Base-by-base conservation (phyloP, 2,329 filamentous ascomycete species). In the Tolypocladium ophioglossoides region DNA sequence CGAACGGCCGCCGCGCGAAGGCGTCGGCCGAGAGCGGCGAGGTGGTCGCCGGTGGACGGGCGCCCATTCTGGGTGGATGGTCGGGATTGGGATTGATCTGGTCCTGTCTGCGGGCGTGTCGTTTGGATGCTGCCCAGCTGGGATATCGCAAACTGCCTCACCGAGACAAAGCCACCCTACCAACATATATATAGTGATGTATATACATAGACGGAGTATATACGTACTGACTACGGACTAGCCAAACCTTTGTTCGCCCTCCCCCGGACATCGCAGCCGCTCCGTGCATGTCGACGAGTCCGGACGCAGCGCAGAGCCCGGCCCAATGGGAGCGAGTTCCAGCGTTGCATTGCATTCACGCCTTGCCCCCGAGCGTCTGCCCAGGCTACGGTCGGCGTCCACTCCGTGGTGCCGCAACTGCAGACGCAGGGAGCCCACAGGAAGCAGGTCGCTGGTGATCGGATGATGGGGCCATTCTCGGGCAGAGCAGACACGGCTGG, bases 1-100 rank as follows among this genome's bases (percentile, higher is more conserved):
- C 64, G 40, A 67, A 70, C 30, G 41, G 24, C 10, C 54, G 60
- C 2, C 54, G 53, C 18, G 54, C 54, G 51, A 70, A 70, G 14
- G 58, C 59, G 22, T 63, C 62, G 9, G 51, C 41, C 24, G 57
- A 54, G 32, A 48, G 44, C 9, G 44, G 22, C 41, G 41, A 8
- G 10, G 44, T 4, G 20, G 22, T n/a, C 18, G 20, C 39, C 6
- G n/a, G 20, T 16, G 44, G 27, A 47, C 18, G 44, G 10, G 18
- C 27, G 27, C 27, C 44, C 44, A 48, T 48, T 10, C 20, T 14
- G n/a, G 44, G 24, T 47, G 27, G 5, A 14, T 30, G 0, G n/a
- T 32, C 9, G 24, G 18, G 16, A 8, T 1, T 18, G 2, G 14
- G 7, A 7, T 24, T 14, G 1, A 18, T 46, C 22, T 32, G 44